Base-by-base conservation (phyloP, 768 basidiomycete genomes). In the Hericium rajendrae region DNA sequence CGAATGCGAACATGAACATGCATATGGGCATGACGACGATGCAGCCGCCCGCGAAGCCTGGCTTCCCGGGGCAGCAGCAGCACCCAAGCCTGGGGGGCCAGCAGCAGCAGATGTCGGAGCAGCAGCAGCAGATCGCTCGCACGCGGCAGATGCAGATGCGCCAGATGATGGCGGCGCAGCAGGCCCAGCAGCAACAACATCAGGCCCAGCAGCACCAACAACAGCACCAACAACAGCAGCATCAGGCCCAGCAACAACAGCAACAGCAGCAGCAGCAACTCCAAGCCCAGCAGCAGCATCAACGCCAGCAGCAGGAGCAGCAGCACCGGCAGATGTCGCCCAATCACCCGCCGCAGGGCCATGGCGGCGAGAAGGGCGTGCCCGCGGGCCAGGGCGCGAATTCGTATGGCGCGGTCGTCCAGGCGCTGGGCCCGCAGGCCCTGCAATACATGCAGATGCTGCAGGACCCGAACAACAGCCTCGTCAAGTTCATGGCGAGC, bases 211-310 rank as follows among this genome's bases (percentile, higher is more conserved):
- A 56, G 16, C 52, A 54, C 4, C 59, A 60, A 6, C 56, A 57
- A 18, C 56, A 57, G n/a, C 59, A 60, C 8, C 56, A 54, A 12
- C 54, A 51, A 22, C 57, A 61, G 13, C 56, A 56, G 9, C 56
- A 56, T 18, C 46, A 70, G 51, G 74, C 73, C 12, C 67, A 66
- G 1, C 65, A 70, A 51, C 69, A 72, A 32, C 58, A 69, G 49
- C 75, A 74, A 50, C 68, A 72, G 12, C 71, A 73, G 6, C 71
- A 72, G 43, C 66, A 65, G 22, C 22, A 22, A 22, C 22, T 22
- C 3, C 63, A 69, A 32, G 66, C 69, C 26, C 71, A 71, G 24
- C 72, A 73, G 18, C 61, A 71, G 22, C 70, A 71, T 24, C 70
- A 72, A 32, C 61, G 37, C 26, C 60, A 60, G 53, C 59, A 52